These are phyloP conservation scores for Eucalyptus paniculata DNA, from an alignment of 345 rosid species.

Conservation along the genomic window DNA sequence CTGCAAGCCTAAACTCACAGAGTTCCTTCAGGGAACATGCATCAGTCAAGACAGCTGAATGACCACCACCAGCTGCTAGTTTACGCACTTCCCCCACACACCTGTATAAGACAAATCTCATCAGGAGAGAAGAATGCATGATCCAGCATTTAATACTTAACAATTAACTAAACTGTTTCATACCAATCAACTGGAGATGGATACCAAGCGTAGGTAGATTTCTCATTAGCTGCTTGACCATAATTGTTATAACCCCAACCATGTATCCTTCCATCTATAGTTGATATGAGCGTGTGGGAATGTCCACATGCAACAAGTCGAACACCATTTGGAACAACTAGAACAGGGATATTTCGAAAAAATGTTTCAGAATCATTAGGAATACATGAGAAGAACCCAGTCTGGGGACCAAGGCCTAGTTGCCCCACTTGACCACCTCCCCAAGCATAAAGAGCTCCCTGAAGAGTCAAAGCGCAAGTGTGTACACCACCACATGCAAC, in stretches of 20 bases:
- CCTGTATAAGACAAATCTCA: constrained; percentile 24
- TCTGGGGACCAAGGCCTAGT: constrained; percentile 82
- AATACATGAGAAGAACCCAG: constrained; percentile 48
- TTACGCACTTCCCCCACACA: constrained; percentile 89
- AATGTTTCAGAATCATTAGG: constrained; percentile 47
- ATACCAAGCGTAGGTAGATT: constrained; percentile 85
- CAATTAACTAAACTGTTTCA: neutral
- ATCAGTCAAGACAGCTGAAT: constrained; percentile 88
- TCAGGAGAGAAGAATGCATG: neutral
- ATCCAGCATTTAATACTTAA: neutral
- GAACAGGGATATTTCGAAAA: constrained; percentile 62
- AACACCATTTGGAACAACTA: constrained; percentile 59
- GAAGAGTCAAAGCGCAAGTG: constrained; percentile 66
- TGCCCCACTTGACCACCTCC: constrained; percentile 93
- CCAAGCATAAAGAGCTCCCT: constrained; percentile 95
- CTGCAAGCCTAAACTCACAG: constrained; percentile 90
- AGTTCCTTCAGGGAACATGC: constrained; percentile 91
- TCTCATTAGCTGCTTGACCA: constrained; percentile 94
- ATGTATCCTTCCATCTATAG: constrained; percentile 69
- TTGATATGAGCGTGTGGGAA: constrained; percentile 67
- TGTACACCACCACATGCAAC: constrained; percentile 93
- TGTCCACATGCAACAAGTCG: constrained; percentile 93
- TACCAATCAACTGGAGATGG: constrained; percentile 99
- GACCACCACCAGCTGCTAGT: constrained; percentile 98
- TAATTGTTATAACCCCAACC: constrained; percentile 99